Percentiles rank a stretch among this genome's conserved stretches.
phyloP scores from a whole-genome alignment of 1,139 yeast species.

The Geotrichum klebahnii region DNA sequence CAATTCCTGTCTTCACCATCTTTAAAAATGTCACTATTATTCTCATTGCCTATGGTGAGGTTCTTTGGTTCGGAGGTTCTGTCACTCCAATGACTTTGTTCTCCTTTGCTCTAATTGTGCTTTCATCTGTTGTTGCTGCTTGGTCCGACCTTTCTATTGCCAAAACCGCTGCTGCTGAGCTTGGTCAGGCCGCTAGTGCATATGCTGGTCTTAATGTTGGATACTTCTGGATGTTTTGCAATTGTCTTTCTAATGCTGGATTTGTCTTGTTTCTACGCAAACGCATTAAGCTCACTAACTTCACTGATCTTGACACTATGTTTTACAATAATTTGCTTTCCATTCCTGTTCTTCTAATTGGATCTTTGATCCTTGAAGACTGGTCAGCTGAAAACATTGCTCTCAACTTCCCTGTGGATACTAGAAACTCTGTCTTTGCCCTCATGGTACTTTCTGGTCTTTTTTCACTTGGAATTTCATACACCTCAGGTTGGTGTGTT shows the following conservation, averaged over 20 bases:
- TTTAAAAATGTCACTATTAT: conserved; percentile 96
- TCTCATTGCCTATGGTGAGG: conserved; percentile 96
- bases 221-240: conserved; percentile 92
- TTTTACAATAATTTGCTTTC: conserved; percentile 92
- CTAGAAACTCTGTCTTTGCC: conserved; percentile 59
- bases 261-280: conserved; percentile 93
- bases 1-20: conserved; percentile 94
- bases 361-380: conserved; percentile 79
- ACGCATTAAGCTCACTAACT: conserved; percentile 93
- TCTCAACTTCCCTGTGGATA: conserved; percentile 70
- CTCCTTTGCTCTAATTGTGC: conserved; percentile 84
- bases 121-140: conserved; percentile 89
- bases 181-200: conserved; percentile 34
- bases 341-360: conserved; percentile 74
- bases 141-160: conserved; percentile 67
- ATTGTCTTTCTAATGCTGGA: conserved; percentile 90
- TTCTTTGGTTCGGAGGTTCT: conserved; percentile 90
- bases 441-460: conserved; percentile 92
- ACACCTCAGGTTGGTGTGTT: conserved; percentile 99
- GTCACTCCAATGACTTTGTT: conserved; percentile 88
- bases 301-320: conserved; percentile 98
- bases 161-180: conserved; percentile 32
- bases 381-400: conserved; percentile 80
- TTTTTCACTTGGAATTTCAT: conserved; percentile 92
- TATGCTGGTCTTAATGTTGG: conserved; percentile 58